Evolutionary conservation across 2,329 filamentous ascomycete genomes (phyloP).

Genomic region (Fonsecaea nubica): DNA sequence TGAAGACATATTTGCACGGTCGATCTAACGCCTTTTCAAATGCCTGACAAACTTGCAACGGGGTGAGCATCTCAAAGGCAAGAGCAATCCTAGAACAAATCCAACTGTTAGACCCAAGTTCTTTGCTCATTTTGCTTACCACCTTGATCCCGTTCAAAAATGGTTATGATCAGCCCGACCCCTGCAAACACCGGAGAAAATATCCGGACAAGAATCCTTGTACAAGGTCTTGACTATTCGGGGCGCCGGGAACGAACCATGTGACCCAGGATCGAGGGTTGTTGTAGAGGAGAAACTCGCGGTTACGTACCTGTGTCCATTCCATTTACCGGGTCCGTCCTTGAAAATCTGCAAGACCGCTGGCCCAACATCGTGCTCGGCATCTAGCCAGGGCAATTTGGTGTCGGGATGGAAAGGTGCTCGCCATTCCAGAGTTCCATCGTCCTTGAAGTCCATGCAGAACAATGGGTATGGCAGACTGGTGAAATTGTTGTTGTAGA

Average conservation of each 20-base stretch:
- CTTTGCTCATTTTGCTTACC: background rate
- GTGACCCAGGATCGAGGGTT: background rate
- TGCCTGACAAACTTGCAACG: conserved; percentile 77
- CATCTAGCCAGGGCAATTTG: conserved; percentile 92
- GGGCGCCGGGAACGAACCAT: background rate
- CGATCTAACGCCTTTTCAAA: conserved; percentile 81
- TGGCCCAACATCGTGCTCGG: conserved; percentile 93
- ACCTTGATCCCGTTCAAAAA: background rate
- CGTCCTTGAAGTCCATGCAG: conserved; percentile 85
- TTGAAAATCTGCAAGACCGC: conserved; percentile 94
- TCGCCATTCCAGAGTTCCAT: conserved; percentile 89
- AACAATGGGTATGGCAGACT: conserved; percentile 90
- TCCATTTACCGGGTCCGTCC: conserved; percentile 86
- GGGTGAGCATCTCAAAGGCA: conserved; percentile 87
- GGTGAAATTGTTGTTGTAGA: conserved; percentile 99
- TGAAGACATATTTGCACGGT: conserved; percentile 77
- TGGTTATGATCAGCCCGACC: conserved; percentile 5
- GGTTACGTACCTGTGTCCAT: conserved; percentile 66
- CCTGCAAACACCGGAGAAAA: background rate
- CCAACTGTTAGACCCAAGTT: conserved; percentile 11
- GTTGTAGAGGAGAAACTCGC: background rate
- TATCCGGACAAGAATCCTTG: background rate
- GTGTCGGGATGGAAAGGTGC: conserved; percentile 91
- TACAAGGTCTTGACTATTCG: background rate
- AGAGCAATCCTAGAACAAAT: conserved; percentile 71